These are phyloP conservation scores for Phytophthora tentaculata DNA, from an alignment of 352 stramenopile species.

Conservation along the genomic window DNA sequence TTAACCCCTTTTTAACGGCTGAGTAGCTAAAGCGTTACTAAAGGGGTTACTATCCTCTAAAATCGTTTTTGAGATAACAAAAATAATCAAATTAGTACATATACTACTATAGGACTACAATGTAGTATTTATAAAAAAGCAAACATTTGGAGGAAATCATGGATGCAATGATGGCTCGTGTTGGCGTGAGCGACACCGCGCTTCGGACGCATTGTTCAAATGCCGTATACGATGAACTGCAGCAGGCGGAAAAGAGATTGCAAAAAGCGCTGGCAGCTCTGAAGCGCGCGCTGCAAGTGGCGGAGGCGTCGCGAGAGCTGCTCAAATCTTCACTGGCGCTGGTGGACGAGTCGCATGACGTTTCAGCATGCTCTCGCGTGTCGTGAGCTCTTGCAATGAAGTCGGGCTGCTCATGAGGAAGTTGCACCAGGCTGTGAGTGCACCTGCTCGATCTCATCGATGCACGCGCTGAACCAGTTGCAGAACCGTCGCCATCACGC, in stretches of 20 bases:
- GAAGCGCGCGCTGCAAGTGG: not conserved
- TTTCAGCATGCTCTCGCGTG: not conserved
- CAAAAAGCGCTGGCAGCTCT: not conserved
- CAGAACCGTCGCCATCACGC: not conserved
- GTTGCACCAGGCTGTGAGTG: not conserved
- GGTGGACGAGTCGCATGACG: not conserved
- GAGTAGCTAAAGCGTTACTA: too few species aligned
- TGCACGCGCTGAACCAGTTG: not conserved
- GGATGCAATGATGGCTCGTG: not conserved
- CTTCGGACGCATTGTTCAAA: not conserved
- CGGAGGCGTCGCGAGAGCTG: not conserved
- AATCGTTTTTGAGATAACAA: too few species aligned
- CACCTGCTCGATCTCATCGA: not conserved
- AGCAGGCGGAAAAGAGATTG: not conserved
- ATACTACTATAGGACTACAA: too few species aligned
- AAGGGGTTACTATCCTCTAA: too few species aligned
- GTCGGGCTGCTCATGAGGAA: not conserved
- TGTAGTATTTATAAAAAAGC: too few species aligned
- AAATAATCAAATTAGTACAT: too few species aligned
- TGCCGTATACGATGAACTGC: not conserved
- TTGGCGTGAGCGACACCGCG: not conserved
- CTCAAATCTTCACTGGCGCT: not conserved
- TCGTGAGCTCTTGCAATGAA: not conserved
- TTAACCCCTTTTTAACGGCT: too few species aligned
- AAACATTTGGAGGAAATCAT: not conserved